Conservation (phyloP, 2,329 filamentous ascomycete species). For the Sodiomyces alkalinus region DNA sequence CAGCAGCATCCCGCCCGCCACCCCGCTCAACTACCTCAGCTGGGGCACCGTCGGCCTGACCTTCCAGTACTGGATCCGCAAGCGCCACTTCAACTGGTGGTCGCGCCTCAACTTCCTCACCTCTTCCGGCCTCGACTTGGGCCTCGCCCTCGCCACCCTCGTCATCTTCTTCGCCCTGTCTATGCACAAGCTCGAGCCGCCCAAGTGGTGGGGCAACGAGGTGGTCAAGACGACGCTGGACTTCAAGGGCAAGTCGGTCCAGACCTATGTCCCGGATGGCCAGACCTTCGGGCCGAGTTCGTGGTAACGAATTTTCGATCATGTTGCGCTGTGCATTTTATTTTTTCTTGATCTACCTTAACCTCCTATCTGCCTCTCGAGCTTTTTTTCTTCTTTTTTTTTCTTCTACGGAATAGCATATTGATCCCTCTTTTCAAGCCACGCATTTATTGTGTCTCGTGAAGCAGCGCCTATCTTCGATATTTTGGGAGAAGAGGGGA, state of each 20-base stretch:
- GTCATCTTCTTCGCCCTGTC: slow-evolving; percentile 57
- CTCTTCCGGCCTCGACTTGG: slow-evolving; percentile 53
- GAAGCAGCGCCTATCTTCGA: no score
- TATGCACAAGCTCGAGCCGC: slow-evolving; percentile 43
- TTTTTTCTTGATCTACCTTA: slow-evolving; percentile 7
- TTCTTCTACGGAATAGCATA: no score
- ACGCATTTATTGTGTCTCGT: no score
- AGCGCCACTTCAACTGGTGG: slow-evolving; percentile 54
- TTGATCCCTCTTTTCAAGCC: no score
- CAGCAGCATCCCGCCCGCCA: slow-evolving; percentile 46
- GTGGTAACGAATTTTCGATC: slow-evolving; percentile 35
- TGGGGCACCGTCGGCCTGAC: slow-evolving; percentile 58
- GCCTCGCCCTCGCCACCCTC: slow-evolving; percentile 50
- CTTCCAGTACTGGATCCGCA: slow-evolving; percentile 55
- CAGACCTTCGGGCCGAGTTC: slow-evolving; percentile 44
- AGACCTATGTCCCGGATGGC: slow-evolving; percentile 33
- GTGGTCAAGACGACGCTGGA: slow-evolving; percentile 47
- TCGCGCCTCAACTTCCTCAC: slow-evolving; percentile 58
- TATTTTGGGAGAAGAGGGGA: no score
- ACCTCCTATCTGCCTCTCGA: background rate
- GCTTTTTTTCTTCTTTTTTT: background rate
- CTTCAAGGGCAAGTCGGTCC: slow-evolving; percentile 41
- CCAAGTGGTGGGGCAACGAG: slow-evolving; percentile 55
- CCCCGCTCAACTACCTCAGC: slow-evolving; percentile 58
- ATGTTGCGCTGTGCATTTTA: slow-evolving; percentile 12